Conservation (phyloP, 2,329 filamentous ascomycete species). For the Blastomyces emzantsi region DNA sequence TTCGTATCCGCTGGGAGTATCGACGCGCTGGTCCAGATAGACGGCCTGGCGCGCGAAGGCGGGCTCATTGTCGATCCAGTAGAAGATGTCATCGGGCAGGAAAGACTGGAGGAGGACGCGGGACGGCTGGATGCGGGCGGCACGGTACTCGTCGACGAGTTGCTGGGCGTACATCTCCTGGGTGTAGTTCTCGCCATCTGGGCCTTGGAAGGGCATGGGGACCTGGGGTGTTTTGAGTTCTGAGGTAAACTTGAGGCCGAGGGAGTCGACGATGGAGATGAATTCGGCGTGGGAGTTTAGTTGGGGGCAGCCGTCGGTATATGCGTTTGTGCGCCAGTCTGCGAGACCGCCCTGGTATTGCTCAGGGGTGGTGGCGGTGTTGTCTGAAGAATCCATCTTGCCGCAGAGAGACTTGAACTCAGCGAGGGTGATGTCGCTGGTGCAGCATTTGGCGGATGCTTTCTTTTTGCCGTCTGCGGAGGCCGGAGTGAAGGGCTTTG, state of each 20-base stretch:
- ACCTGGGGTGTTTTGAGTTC: conserved; percentile 61
- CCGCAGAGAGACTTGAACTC: conserved; percentile 61
- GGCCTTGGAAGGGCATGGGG: conserved; percentile 54
- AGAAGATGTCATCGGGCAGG: conserved; percentile 53
- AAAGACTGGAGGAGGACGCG: conserved; percentile 59
- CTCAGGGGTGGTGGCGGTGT: conserved; percentile 47
- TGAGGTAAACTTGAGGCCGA: conserved; percentile 55
- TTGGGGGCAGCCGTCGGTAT: conserved; percentile 48
- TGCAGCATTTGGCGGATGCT: conserved; percentile 60
- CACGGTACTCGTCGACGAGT: conserved; percentile 52
- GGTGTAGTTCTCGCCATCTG: conserved; percentile 46
- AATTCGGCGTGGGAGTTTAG: conserved; percentile 53
- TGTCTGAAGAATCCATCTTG: conserved; percentile 60
- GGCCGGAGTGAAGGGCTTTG: conserved; percentile 51
- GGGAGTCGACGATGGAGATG: conserved; percentile 49
- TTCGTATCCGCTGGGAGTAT: conserved; percentile 42
- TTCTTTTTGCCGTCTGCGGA: conserved; percentile 33
- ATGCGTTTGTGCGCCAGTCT: conserved; percentile 56
- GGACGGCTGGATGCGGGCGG: conserved; percentile 43
- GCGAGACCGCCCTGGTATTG: conserved; percentile 53
- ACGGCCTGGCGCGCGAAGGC: conserved; percentile 54
- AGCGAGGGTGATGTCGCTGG: conserved; percentile 57
- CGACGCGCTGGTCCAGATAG: conserved; percentile 55
- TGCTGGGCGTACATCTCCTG: conserved; percentile 57
- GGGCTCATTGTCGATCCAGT: conserved; percentile 57